Evolutionary conservation across 1,284 basidiomycete genomes (phyloP), one percentile per base, ranked within the genome.

Genomic region (Veloporphyrellus conicus): DNA sequence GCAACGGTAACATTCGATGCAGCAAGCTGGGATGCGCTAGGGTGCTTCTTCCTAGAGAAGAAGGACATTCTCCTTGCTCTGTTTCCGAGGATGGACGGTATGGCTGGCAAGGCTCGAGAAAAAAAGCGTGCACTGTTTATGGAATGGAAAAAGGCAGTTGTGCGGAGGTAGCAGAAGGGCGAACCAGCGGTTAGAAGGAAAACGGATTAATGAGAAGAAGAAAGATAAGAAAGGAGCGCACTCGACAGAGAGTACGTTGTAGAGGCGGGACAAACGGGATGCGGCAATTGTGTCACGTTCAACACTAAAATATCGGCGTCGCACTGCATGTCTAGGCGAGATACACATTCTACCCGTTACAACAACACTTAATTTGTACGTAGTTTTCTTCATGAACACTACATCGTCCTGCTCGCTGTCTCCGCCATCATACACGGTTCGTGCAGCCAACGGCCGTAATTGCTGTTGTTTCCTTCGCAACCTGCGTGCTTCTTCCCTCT

Each of bases 31-130:
- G 60, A 62, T 68, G 62, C 55, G 61, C 68, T 71, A 36, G 65
- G 68, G 52, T 81, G 76, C 77, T 85, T 87, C 84, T 83, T 89
- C 79, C 85, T 79, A 44, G 79, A 84, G 79, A 90, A 90, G 84
- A 88, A 90, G 77, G 84, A 87, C 87, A 89, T 90, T 81, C 83
- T 84, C 71, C 81, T 73, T 56, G 78, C 63, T 68, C 77, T 77
- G 63, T 66, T 66, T 54, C 71, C 68, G 62, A 78, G 68, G 64
- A 79, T 67, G 66, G 73, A 79, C 77, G 74, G 71, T 74, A 81
- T 80, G 76, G 69, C 66, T 73, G 72, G 62, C 57, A 41, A 64
- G 41, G 43, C 35, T 47, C 15, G 43, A 50, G 46, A 59, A 60
- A 56, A 56, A 48, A 44, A 47, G 41, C 42, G 47, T 60, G 47